Base-by-base conservation (phyloP, 306 rosid species). In the Prunus armeniaca region DNA sequence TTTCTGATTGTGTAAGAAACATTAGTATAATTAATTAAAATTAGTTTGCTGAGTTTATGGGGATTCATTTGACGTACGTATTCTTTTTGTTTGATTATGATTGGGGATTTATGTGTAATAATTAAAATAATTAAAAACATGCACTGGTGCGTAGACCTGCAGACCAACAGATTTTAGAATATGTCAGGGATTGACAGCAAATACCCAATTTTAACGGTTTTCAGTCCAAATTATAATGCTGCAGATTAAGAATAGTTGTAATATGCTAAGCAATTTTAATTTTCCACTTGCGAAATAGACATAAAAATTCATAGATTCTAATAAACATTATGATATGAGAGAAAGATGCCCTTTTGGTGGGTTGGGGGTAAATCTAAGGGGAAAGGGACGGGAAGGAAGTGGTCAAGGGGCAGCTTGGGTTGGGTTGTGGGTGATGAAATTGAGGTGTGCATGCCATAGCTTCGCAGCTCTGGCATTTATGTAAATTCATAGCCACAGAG, bases 331-430 rank as follows among this genome's bases (percentile, higher is more conserved):
- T 57, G 54, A n/a, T 24, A 72, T 57, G 56, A 43, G 69, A 52
- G 69, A n/a, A n/a, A n/a, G n/a, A n/a, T n/a, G n/a, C n/a, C n/a
- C n/a, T n/a, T 61, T 0, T 7, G 83, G 73, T n/a, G 38, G 83
- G 73, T 68, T 61, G 66, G 78, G n/a, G n/a, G n/a, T n/a, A 78
- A 70, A 24, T 67, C 30, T 51, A 68, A 47, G 15, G 58, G 62
- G 84, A 79, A 87, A 82, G 83, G 62, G 83, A 85, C 63, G 51
- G 51, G 65, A 79, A 30, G 47, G 76, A 28, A 74, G 38, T 58
- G 50, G 78, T 65, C 77, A 64, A 79, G 67, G 73, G 56, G 67
- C 2, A 14, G 72, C 75, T 67, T 54, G 67, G 73, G 56, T n/a
- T 51, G 47, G 9, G 65, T 71, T 55, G 78, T 64, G 81, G 79